Conservation (phyloP, 2,329 filamentous ascomycete genomes). For the Iodosphaeria phyllophila region DNA sequence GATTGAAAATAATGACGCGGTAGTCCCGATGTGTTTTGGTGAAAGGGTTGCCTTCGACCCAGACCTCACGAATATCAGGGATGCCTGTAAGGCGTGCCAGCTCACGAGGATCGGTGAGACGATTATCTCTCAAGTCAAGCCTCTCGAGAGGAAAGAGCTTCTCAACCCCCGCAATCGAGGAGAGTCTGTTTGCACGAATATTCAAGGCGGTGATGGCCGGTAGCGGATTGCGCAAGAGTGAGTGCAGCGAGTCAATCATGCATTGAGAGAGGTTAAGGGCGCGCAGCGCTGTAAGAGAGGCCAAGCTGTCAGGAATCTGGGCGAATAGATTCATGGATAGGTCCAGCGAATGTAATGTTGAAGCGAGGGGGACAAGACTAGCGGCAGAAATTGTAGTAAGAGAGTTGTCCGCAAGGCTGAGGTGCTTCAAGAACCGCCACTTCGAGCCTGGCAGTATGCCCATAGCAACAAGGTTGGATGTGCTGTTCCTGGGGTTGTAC, state of each 20-base stretch:
- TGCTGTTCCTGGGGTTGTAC: constrained; percentile 50
- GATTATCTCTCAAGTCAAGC: constrained; percentile 81
- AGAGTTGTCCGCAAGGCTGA: constrained; percentile 82
- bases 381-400: constrained; percentile 60
- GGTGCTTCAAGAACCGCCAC: constrained; percentile 85
- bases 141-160: constrained; percentile 75
- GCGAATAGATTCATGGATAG: constrained; percentile 82
- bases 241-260: constrained; percentile 92
- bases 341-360: constrained; percentile 80
- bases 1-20: constrained; percentile 81
- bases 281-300: constrained; percentile 69
- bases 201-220: constrained; percentile 90
- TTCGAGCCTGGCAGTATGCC: constrained; percentile 66
- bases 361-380: constrained; percentile 66
- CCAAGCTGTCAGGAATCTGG: constrained; percentile 84
- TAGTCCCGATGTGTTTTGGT: constrained; percentile 73
- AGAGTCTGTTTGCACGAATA: constrained; percentile 70
- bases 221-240: constrained; percentile 66
- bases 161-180: constrained; percentile 78
- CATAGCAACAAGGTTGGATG: constrained; percentile 55
- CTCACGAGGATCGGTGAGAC: constrained; percentile 76
- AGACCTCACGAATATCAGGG: constrained; percentile 81
- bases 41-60: constrained; percentile 84
- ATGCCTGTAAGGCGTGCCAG: constrained; percentile 77
- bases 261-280: constrained; percentile 89